Base-by-base conservation (phyloP, 768 basidiomycete genomes). In the Lactarius deliciosus region DNA sequence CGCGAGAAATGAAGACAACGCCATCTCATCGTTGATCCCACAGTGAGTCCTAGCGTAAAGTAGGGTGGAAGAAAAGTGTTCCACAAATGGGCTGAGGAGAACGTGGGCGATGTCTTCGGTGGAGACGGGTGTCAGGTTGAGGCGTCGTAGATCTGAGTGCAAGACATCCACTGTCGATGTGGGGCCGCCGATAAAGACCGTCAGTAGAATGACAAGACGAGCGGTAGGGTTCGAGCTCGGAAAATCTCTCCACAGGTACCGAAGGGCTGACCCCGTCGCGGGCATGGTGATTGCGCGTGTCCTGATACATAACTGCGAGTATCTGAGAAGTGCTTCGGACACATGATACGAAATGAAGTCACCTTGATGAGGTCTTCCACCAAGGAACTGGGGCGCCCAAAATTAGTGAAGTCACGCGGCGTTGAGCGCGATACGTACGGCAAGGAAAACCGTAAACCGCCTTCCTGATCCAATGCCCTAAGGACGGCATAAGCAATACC, bases 351-450 rank as follows among this genome's bases (percentile, higher is more conserved):
- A 61, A 36, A 57, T 58, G 18, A n/a, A 13, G 5, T 68, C 71
- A 89, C 90, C 84, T 87, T 86, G 64, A 90, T 81, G 65, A 92
- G 77, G 71, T 88, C 88, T 68, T 85, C 82, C 2, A 89, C 85
- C 4, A 90, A 79, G 22, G 78, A 74, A 34, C 83, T 83, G 73
- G 20, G n/a, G 25, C 40, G n/a, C 25, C 20, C 30, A 61, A 18
- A 54, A 18, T 62, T 30, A 63, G 47, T 30, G 9, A 30, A 15
- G 45, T 65, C 38, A 57, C 15, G 11, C 1, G 8, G 22, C 11
- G 13, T 40, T 22, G 36, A 55, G 57, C 16, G 60, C n/a, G 40
- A 43, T 64, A 81, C 81, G 67, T 76, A 89, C 89, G 80, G 73
- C 40, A 92, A 79, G 68, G 87, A 83, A 73, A 92, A 92, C n/a